Evolutionary conservation across 1,139 yeast genomes (phyloP).

Genomic region (Suhomyces ambrosiae): DNA sequence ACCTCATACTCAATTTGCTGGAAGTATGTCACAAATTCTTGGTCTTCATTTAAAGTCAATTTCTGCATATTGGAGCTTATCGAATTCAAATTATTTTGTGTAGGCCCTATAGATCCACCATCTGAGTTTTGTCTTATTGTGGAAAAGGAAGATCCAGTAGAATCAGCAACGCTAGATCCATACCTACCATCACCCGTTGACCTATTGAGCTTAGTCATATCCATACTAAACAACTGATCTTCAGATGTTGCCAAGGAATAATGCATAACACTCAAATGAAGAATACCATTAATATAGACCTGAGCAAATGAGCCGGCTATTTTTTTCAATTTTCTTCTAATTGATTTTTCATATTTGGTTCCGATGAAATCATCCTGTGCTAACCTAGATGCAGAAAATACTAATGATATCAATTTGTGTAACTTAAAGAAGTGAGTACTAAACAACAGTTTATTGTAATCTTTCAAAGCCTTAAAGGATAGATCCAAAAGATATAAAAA

Average conservation of each 20-base stretch:
- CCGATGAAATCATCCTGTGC: slow-evolving; percentile 51
- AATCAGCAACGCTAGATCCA: slow-evolving; percentile 17
- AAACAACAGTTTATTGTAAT: slow-evolving; percentile 52
- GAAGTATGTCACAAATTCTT: slow-evolving; percentile 27
- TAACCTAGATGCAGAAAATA: slow-evolving; percentile 55
- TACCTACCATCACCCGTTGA: slow-evolving; percentile 22
- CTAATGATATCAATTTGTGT: slow-evolving; percentile 48
- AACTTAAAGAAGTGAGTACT: slow-evolving; percentile 53
- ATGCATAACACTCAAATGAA: slow-evolving; percentile 51
- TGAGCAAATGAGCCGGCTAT: slow-evolving; percentile 58
- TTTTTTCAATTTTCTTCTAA: slow-evolving; percentile 51
- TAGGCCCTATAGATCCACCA: neutral
- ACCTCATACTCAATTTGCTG: slow-evolving; percentile 43
- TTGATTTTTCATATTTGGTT: slow-evolving; percentile 46
- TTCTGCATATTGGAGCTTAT: slow-evolving; percentile 9
- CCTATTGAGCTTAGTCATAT: slow-evolving; percentile 35
- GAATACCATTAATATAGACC: slow-evolving; percentile 58
- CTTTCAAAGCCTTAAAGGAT: slow-evolving; percentile 50
- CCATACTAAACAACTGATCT: slow-evolving; percentile 36
- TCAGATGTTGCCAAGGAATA: slow-evolving; percentile 27
- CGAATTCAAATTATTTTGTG: slow-evolving; percentile 7
- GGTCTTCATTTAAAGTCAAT: slow-evolving; percentile 12
- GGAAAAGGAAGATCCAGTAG: slow-evolving; percentile 28
- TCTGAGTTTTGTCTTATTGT: slow-evolving; percentile 25
- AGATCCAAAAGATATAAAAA: slow-evolving; percentile 50